A percentile compares a stretch with the other conserved stretches of the same genome.
phyloP scores from a whole-genome alignment of 176 grass and related monocot species.

The Ensete glaucum region DNA sequence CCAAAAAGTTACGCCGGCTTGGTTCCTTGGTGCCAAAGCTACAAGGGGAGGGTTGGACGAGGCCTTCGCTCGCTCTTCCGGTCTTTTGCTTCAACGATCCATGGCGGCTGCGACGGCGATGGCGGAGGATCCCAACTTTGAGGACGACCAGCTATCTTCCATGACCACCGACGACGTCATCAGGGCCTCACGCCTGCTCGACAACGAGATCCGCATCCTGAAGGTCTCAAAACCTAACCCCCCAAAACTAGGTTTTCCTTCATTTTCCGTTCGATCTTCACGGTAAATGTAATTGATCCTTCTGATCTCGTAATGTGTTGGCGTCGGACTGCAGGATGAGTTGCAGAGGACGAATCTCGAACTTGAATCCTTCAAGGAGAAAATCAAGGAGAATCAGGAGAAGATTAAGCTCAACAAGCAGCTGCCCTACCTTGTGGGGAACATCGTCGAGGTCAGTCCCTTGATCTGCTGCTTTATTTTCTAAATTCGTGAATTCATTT shows the following conservation, averaged over 20 bases:
- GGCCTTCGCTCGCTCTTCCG: too few relatives aligned
- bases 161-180: slow-evolving; percentile 65
- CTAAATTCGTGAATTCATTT: not conserved
- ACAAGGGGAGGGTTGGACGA: too few relatives aligned
- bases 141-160: slow-evolving; percentile 63
- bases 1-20: too few relatives aligned
- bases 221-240: slow-evolving; percentile 43
- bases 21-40: too few relatives aligned
- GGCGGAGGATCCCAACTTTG: slow-evolving; percentile 17
- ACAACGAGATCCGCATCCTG: slow-evolving; percentile 80
- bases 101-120: slow-evolving; percentile 29
- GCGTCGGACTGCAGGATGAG: slow-evolving; percentile 36
- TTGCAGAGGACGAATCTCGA: slow-evolving; percentile 66
- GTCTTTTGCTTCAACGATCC: too few relatives aligned
- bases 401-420: slow-evolving; percentile 91
- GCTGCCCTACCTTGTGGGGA: slow-evolving; percentile 74
- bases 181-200: slow-evolving; percentile 52
- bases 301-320: not conserved
- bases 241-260: not conserved
- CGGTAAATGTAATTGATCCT: not conserved
- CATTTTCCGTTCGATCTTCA: not conserved
- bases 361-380: slow-evolving; percentile 67
- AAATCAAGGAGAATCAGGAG: slow-evolving; percentile 85
- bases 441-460: slow-evolving; percentile 60
- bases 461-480: not conserved